These are phyloP conservation scores for Plasmopara viticola DNA, from an alignment of 352 stramenopile genomes.

Conservation along the genomic window DNA sequence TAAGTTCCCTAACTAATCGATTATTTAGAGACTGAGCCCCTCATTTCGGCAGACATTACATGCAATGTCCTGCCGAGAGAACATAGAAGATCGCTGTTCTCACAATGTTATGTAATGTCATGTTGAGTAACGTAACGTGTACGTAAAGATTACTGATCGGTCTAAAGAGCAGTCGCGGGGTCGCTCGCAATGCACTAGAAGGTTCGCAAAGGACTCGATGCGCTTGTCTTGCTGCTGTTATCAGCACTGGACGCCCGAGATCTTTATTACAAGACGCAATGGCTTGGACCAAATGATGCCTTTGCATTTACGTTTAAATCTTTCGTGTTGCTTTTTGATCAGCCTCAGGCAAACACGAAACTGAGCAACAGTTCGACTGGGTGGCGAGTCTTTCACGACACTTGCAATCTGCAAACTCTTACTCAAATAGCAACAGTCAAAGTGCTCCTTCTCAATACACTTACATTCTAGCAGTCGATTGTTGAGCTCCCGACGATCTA, in stretches of 20 bases:
- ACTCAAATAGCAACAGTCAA: slow-evolving; percentile 3
- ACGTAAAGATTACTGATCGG: neutral
- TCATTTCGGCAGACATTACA: no score
- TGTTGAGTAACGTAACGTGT: no score
- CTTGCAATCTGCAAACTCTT: slow-evolving; percentile 12
- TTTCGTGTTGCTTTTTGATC: slow-evolving; percentile 13
- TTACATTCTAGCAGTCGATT: slow-evolving; percentile 26
- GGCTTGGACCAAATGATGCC: slow-evolving; percentile 41
- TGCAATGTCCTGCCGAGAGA: no score
- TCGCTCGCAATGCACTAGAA: slow-evolving; percentile 18
- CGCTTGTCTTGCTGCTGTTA: slow-evolving; percentile 30
- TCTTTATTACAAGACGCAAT: slow-evolving; percentile 48
- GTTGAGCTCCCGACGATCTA: slow-evolving; percentile 13
- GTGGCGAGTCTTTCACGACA: slow-evolving; percentile 35
- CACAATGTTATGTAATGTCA: no score
- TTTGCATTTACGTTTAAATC: slow-evolving; percentile 33
- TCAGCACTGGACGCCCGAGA: slow-evolving; percentile 34
- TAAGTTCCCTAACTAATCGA: no score
- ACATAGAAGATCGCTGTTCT: no score
- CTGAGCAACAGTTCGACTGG: slow-evolving; percentile 19
- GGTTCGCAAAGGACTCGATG: slow-evolving; percentile 22
- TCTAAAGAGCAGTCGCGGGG: neutral
- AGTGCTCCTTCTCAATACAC: slow-evolving; percentile 24
- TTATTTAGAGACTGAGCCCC: no score
- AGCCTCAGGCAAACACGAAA: neutral